Evolutionary conservation across 192 early-diverging fungal species (phyloP).

Genomic region (Backusella tarrabulga): DNA sequence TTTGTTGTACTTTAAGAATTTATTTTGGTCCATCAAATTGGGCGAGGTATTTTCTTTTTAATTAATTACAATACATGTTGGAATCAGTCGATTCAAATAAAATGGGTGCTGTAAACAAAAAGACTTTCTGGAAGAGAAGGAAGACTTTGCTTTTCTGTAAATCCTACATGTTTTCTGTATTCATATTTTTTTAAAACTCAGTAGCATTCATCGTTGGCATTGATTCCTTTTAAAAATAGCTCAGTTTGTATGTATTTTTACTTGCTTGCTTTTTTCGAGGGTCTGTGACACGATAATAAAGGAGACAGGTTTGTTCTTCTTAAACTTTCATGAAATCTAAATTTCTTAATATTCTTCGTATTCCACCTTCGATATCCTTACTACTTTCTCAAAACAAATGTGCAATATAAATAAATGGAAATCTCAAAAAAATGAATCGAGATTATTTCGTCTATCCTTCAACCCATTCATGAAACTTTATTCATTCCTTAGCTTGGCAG

Average conservation of each 20-base stretch:
- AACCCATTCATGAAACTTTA: constrained; percentile 16
- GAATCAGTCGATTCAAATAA: not conserved
- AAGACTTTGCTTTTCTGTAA: not conserved
- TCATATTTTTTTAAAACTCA: not conserved
- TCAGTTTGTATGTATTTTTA: not conserved
- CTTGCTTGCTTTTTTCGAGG: not conserved
- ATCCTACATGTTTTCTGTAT: not conserved
- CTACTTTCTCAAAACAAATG: not conserved
- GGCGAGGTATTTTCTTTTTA: not conserved
- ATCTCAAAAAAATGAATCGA: not conserved
- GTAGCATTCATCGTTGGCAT: not conserved
- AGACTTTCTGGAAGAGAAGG: constrained; percentile 6
- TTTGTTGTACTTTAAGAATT: not conserved
- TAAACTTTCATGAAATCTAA: constrained; percentile 3
- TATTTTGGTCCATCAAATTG: not conserved
- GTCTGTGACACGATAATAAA: not conserved
- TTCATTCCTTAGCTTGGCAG: constrained; percentile 16
- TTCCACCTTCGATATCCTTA: not conserved
- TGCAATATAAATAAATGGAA: not conserved
- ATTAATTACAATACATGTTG: not conserved
- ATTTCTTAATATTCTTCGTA: constrained; percentile 1
- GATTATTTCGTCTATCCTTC: not conserved
- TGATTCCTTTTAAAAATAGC: not conserved
- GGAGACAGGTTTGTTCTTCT: not conserved
- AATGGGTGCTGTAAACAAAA: not conserved